A percentile compares a stretch with the other conserved stretches of the same genome.
phyloP scores from a whole-genome alignment of 352 stramenopile genomes.

The Phytophthora pistaciae region DNA sequence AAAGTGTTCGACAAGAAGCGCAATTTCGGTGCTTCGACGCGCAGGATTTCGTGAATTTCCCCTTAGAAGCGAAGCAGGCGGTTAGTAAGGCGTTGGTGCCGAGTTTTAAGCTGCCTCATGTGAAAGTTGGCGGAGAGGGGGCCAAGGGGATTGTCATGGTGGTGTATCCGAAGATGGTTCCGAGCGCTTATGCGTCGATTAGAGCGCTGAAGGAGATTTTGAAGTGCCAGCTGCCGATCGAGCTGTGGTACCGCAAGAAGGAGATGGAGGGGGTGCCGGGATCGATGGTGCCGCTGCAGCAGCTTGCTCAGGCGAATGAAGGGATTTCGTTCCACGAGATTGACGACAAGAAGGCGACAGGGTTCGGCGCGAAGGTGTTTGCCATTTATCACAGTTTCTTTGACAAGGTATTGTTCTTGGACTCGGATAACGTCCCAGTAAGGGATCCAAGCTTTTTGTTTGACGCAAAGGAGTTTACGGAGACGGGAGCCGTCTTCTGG shows the following conservation, averaged over 20 bases:
- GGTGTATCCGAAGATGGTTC: slow-evolving; percentile 62
- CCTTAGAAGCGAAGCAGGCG: slow-evolving; percentile 26
- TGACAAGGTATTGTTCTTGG: slow-evolving; percentile 62
- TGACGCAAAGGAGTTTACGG: slow-evolving; percentile 41
- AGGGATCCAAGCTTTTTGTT: slow-evolving; percentile 73
- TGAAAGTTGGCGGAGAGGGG: neutral
- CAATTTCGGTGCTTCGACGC: slow-evolving; percentile 59
- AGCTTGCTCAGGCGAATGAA: slow-evolving; percentile 1
- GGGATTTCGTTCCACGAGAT: slow-evolving; percentile 41
- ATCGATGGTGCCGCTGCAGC: slow-evolving; percentile 26
- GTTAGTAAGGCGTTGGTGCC: slow-evolving; percentile 18
- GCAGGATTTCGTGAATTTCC: slow-evolving; percentile 53
- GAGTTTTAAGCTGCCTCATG: slow-evolving; percentile 25
- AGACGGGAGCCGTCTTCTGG: slow-evolving; percentile 73
- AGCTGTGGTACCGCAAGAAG: slow-evolving; percentile 55
- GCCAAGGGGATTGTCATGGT: slow-evolving; percentile 62
- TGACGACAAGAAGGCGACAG: slow-evolving; percentile 37
- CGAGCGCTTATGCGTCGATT: slow-evolving; percentile 53
- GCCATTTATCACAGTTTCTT: slow-evolving; percentile 60
- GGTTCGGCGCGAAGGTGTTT: slow-evolving; percentile 65
- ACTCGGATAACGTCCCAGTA: slow-evolving; percentile 68
- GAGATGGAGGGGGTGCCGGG: slow-evolving; percentile 39
- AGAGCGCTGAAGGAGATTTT: slow-evolving; percentile 39
- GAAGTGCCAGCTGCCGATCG: slow-evolving; percentile 53
- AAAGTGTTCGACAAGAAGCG: slow-evolving; percentile 32